Conservation (phyloP, 1,139 yeast genomes). For the Spathaspora sp. region DNA sequence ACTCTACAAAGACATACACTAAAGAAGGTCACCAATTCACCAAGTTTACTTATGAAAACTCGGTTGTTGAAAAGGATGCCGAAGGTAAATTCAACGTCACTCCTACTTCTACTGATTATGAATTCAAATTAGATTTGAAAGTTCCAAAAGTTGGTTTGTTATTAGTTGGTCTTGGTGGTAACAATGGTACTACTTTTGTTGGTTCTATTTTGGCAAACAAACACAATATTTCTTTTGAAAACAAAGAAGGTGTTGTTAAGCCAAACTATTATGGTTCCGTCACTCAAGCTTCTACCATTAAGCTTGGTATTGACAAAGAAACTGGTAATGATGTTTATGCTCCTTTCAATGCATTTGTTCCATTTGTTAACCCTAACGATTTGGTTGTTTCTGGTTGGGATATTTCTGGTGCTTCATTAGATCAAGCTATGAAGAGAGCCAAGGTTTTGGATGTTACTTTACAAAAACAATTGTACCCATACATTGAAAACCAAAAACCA, state of each 20-base stretch:
- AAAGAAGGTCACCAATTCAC: slow-evolving; percentile 63
- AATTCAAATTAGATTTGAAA: slow-evolving; percentile 80
- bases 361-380: slow-evolving; percentile 88
- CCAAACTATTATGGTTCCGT: slow-evolving; percentile 96
- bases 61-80: slow-evolving; percentile 38
- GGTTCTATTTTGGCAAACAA: slow-evolving; percentile 87
- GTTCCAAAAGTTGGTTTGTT: slow-evolving; percentile 86
- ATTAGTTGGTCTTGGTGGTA: slow-evolving; percentile 95
- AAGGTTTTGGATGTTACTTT: slow-evolving; percentile 84
- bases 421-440: slow-evolving; percentile 81
- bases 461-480: slow-evolving; percentile 71
- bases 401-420: slow-evolving; percentile 69
- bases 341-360: slow-evolving; percentile 87
- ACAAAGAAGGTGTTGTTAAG: slow-evolving; percentile 75
- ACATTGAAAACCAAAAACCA: slow-evolving; percentile 66
- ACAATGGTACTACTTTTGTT: slow-evolving; percentile 89
- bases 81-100: slow-evolving; percentile 65
- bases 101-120: slow-evolving; percentile 72
- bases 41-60: slow-evolving; percentile 53
- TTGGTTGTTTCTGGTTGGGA: slow-evolving; percentile 95
- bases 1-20: slow-evolving; percentile 60
- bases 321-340: slow-evolving; percentile 84
- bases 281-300: slow-evolving; percentile 88
- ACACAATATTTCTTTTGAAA: slow-evolving; percentile 72
- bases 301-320: slow-evolving; percentile 76